These are phyloP conservation scores for Colletotrichum aenigma DNA, from an alignment of 2,329 filamentous ascomycete species.

Conservation along the genomic window DNA sequence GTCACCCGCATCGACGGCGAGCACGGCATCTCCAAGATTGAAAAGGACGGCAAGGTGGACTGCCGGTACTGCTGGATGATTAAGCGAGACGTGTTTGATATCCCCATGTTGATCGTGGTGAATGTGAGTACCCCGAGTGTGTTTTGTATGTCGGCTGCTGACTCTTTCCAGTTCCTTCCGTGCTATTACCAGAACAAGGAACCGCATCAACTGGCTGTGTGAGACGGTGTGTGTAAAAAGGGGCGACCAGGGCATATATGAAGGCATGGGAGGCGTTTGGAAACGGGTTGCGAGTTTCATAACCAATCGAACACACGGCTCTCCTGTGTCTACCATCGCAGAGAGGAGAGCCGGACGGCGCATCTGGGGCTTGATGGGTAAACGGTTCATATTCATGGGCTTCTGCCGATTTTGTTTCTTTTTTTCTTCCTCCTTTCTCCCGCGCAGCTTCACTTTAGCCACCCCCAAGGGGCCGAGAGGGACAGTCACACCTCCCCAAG, in stretches of 20 bases:
- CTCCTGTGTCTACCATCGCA: neutral
- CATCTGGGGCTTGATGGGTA: neutral
- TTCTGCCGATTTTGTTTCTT: neutral
- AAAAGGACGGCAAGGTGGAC: constrained; percentile 88
- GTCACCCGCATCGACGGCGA: constrained; percentile 71
- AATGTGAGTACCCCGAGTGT: constrained; percentile 72
- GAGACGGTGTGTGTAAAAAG: constrained; percentile 18
- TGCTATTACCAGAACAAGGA: constrained; percentile 65
- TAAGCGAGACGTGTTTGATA: constrained; percentile 95
- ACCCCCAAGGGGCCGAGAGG: neutral
- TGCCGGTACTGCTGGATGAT: constrained; percentile 98
- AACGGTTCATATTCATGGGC: neutral
- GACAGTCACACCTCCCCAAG: neutral
- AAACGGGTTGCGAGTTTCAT: neutral
- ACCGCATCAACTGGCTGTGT: constrained; percentile 60
- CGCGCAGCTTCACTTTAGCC: neutral
- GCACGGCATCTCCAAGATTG: constrained; percentile 80
- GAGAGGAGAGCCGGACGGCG: neutral
- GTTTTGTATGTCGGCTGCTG: neutral
- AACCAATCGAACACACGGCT: neutral
- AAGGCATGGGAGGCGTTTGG: constrained; percentile 35
- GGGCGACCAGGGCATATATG: constrained; percentile 15
- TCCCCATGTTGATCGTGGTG: constrained; percentile 97
- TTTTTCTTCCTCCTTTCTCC: neutral
- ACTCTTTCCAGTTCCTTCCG: constrained; percentile 55